Base-by-base conservation (phyloP, 192 early-diverging fungal genomes). In the Backusella parvicylindrica region DNA sequence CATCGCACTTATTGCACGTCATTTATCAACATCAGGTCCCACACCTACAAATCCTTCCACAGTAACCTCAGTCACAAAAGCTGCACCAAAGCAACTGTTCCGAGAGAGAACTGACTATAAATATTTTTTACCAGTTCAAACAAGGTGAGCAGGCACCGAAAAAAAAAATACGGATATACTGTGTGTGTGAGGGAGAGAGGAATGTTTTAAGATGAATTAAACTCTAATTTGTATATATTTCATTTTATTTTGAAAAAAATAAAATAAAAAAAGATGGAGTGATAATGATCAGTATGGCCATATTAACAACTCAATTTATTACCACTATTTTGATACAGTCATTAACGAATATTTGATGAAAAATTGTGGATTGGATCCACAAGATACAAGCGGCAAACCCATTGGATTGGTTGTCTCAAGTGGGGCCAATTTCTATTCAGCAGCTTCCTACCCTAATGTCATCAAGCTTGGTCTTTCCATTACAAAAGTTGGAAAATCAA, bases 281-380 rank as follows among this genome's bases (percentile, higher is more conserved):
- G 89, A 90, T 60, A 90, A 89, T 41, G 89, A 90, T 66, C 84
- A 86, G 32, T 90, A 90, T 70, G 85, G 86, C 16, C 89, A 90
- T 74, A 74, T 90, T 41, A 90, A 90, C 77, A 90, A 89, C 53
- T 84, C 84, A 7, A 81, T 84, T 33, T 90, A 87, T 33, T 89
- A 90, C 70, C 70, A 77, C 36, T 85, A 84, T 47, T 86, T 90
- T 70, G 89, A 90, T 77, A 88, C 87, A 0, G 67, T 85, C 2
- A 83, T 90, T 41, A 90, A 90, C 60, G 79, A 75, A 9, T 90
- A 88, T 31, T 75, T 90, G 37, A 86, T 89, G 37, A 70, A 80
- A 43, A 73, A 88, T 31, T 77, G 84, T 38, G 81, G 78, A 13
- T 72, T 87, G 30, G 69, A 82, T 18, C 83, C 84, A 1, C 72